Base-by-base conservation (phyloP, 2,329 filamentous ascomycete species). In the Epichloe brachyelytri region DNA sequence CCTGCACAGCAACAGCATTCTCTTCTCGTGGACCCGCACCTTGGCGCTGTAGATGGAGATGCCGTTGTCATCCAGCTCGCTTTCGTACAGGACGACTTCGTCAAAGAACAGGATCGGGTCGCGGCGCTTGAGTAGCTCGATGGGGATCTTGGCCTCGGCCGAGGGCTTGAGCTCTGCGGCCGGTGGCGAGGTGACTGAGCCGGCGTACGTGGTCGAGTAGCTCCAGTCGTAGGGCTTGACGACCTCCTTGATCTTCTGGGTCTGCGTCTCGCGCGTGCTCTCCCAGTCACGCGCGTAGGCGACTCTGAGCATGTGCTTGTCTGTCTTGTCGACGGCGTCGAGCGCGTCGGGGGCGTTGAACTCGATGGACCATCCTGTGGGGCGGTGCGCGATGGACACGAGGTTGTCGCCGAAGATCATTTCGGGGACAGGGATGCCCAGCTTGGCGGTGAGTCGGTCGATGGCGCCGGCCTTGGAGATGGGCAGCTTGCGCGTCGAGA, bases 371-470 rank as follows among this genome's bases (percentile, higher is more conserved):
- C 89, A 98, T 43, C 82, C 80, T n/a, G 78, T 82, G 19, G 78
- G 75, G n/a, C 71, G 55, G 70, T 97, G 88, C 49, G 82, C 74
- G 54, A 98, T 76, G 6, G 79, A 71, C 40, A 95, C 83, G 52
- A 85, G 73, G 67, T 98, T 98, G 73, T 98, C 90, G 55, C 93
- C 93, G 64, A 98, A 98, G 57, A 98, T 98, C 93, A 98, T 98
- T 72, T 98, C 93, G 8, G 93, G 93, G 40, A 91, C 81, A 17
- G 91, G 82, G 63, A 98, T 96, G 33, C 83, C 83, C 50, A 98
- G 77, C 55, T 79, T 80, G 52, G 76, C 75, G 40, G 83, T 83
- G 80, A 98, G 87, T 38, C 79, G 80, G 63, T 95, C 89, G 63
- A 98, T 97, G 48, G 89, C 86, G 5, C 79, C 86, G 44, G 90